phyloP scores from a whole-genome alignment of 2,329 filamentous ascomycete species.

The Ceratocystis alfenasii region DNA sequence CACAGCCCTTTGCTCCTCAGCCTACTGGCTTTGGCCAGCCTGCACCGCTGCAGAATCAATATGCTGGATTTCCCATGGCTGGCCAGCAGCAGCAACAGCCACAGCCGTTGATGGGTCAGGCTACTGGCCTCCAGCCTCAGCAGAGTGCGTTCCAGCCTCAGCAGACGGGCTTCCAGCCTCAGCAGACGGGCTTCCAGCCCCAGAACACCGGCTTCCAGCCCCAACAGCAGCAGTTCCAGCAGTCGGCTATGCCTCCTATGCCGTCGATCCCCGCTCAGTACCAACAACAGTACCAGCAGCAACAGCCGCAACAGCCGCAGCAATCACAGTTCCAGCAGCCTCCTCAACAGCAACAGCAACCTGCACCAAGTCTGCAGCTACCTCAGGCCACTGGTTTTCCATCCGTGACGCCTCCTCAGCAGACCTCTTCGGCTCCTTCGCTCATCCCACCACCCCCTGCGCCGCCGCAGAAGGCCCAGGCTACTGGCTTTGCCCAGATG shows the following conservation, averaged over 20 bases:
- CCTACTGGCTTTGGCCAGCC: slow-evolving; percentile 44
- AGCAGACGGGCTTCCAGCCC: slow-evolving; percentile 19
- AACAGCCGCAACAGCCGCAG: slow-evolving; percentile 35
- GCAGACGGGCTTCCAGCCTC: slow-evolving; percentile 19
- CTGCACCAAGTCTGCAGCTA: slow-evolving; percentile 32
- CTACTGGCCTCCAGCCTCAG: slow-evolving; percentile 21
- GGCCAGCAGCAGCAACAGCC: slow-evolving; percentile 40
- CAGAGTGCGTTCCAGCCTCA: slow-evolving; percentile 20
- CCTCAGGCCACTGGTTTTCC: slow-evolving; percentile 37
- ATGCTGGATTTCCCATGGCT: slow-evolving; percentile 48
- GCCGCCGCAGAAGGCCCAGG: slow-evolving; percentile 52
- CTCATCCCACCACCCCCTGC: slow-evolving; percentile 38
- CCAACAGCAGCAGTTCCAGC: slow-evolving; percentile 47
- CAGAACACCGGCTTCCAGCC: slow-evolving; percentile 15
- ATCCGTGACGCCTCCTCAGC: slow-evolving; percentile 39
- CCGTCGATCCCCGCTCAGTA: slow-evolving; percentile 49
- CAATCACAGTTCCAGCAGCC: slow-evolving; percentile 35
- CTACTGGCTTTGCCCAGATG: slow-evolving; percentile 55
- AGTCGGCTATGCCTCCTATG: slow-evolving; percentile 44
- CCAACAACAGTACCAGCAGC: slow-evolving; percentile 46
- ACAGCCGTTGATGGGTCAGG: slow-evolving; percentile 49
- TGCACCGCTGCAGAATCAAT: slow-evolving; percentile 44
- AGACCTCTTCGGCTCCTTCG: slow-evolving; percentile 32
- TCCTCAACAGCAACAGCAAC: slow-evolving; percentile 32
- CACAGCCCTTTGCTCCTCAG: slow-evolving; percentile 43